Evolutionary conservation across 2,329 filamentous ascomycete species (phyloP).

Genomic region (Huntiella bhutanensis): DNA sequence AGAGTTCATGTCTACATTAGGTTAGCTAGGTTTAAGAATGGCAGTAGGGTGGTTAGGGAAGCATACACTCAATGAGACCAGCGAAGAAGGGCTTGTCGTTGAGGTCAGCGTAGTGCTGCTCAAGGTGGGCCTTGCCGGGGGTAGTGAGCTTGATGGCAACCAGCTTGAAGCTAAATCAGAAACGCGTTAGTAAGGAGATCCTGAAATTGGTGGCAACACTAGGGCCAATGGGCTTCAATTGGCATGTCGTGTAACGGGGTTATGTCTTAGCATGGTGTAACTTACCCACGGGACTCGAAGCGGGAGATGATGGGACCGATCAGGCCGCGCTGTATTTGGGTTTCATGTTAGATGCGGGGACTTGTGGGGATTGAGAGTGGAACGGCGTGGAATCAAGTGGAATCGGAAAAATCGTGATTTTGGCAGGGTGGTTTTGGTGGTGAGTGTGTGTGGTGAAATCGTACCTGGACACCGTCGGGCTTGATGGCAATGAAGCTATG

Average conservation of each 20-base stretch:
- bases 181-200: neutral
- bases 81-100: slow-evolving; percentile 91
- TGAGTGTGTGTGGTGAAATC: slow-evolving; percentile 13
- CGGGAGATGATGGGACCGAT: slow-evolving; percentile 93
- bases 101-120: slow-evolving; percentile 94
- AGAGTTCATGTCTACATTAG: slow-evolving; percentile 69
- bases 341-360: slow-evolving; percentile 2
- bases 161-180: slow-evolving; percentile 67
- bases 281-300: slow-evolving; percentile 89
- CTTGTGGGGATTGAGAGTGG: neutral
- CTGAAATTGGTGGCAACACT: too few relatives aligned
- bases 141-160: slow-evolving; percentile 88
- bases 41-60: slow-evolving; percentile 11
- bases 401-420: slow-evolving; percentile 3
- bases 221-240: neutral
- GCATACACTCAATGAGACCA: slow-evolving; percentile 75
- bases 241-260: neutral
- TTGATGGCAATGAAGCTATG: slow-evolving; percentile 98
- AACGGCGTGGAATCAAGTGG: slow-evolving; percentile 7
- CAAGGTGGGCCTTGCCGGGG: slow-evolving; percentile 84
- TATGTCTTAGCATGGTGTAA: slow-evolving; percentile 12
- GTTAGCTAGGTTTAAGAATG: slow-evolving; percentile 11
- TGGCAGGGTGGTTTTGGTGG: neutral
- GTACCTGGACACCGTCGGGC: slow-evolving; percentile 97
- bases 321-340: slow-evolving; percentile 60